Conservation (phyloP, 306 rosid genomes). For the Mucuna pruriens region DNA sequence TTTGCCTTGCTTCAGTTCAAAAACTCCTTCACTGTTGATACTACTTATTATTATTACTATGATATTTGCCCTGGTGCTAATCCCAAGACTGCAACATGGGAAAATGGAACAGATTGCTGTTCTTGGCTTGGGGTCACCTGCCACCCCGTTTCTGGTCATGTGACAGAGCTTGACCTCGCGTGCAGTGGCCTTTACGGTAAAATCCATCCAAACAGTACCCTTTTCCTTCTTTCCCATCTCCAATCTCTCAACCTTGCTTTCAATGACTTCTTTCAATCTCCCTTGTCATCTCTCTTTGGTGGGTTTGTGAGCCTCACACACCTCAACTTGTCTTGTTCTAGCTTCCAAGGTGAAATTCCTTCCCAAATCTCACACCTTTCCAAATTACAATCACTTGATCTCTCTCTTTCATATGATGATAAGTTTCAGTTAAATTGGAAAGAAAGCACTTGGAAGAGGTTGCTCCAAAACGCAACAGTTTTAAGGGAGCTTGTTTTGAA, state of each 20-base stretch:
- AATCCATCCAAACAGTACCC: not conserved
- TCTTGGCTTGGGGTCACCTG: constrained; percentile 12
- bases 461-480: not conserved
- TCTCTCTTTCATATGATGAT: not conserved
- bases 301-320: not conserved
- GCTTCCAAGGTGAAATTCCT: not conserved
- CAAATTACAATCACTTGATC: not conserved
- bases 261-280: not conserved
- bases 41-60: too few relatives aligned
- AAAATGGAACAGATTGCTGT: constrained; percentile 2
- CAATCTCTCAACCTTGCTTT: not conserved
- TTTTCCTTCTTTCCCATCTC: not conserved
- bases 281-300: not conserved
- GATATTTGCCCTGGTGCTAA: not conserved
- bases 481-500: constrained; percentile 7
- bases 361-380: not conserved
- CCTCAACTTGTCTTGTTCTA: not conserved
- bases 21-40: not conserved
- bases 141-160: not conserved
- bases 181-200: not conserved
- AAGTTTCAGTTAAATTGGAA: not conserved
- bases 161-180: not conserved
- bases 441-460: not conserved
- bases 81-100: not conserved
- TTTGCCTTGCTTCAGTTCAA: constrained; percentile 36